Conservation (phyloP, 176 grass and related monocot species). For the Tillandsia leiboldiana region DNA sequence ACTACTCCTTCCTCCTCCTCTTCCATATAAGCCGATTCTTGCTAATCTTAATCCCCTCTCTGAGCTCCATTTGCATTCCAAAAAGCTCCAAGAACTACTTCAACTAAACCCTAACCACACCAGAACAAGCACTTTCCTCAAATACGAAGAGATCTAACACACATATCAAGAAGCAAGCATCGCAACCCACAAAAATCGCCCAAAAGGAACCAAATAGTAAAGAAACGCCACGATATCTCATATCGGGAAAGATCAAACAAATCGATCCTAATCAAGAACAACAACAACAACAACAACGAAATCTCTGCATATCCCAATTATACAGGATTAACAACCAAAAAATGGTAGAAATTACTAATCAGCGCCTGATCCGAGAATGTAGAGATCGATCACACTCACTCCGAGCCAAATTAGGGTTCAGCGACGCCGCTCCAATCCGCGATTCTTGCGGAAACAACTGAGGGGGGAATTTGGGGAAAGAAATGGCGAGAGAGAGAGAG, state of each 20-base stretch:
- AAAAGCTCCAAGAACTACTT: not conserved
- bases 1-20: no score
- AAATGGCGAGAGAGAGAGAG: not conserved
- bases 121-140: not conserved
- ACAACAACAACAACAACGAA: not conserved
- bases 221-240: not conserved
- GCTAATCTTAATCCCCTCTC: not conserved
- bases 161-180: not conserved
- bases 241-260: not conserved
- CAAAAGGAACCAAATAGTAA: not conserved
- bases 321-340: not conserved
- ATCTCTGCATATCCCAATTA: not conserved
- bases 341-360: not conserved
- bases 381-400: not conserved
- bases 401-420: not conserved
- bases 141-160: not conserved
- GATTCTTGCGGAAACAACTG: not conserved
- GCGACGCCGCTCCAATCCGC: not conserved
- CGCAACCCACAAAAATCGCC: not conserved
- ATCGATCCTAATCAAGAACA: no score
- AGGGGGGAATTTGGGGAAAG: not conserved
- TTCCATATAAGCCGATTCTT: not conserved
- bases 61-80: not conserved
- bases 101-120: not conserved
- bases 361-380: not conserved